Percentiles rank a stretch among this genome's conserved stretches.
Evolutionary conservation across 306 rosid genomes (phyloP).

Genomic region (Castanea crenata): DNA sequence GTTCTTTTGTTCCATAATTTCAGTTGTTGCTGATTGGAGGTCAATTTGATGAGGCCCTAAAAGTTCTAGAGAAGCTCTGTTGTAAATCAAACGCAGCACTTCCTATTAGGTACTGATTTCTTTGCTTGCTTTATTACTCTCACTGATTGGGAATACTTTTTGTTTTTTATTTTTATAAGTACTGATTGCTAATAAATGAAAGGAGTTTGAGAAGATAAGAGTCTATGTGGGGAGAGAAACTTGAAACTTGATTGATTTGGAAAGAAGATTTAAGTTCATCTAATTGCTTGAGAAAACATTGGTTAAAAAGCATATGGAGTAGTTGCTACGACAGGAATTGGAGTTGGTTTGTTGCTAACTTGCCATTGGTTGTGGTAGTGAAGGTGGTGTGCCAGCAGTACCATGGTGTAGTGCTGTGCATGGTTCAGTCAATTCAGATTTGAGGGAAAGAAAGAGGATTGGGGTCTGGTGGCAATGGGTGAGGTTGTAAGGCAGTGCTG

Average conservation of each 20-base stretch:
- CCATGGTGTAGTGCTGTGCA: neutral
- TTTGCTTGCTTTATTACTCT: conserved; percentile 11
- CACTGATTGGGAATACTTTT: neutral
- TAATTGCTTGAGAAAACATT: neutral
- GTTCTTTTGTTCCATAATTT: conserved; percentile 21
- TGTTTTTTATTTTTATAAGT: no score
- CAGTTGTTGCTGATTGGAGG: conserved; percentile 78
- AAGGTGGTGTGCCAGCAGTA: no score
- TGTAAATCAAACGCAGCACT: conserved; percentile 37
- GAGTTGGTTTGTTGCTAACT: neutral
- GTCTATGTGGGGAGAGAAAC: neutral
- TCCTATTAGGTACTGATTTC: conserved; percentile 53
- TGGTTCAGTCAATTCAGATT: neutral
- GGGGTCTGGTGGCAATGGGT: no score
- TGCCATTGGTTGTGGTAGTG: neutral
- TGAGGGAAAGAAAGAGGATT: no score
- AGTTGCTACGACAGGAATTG: neutral
- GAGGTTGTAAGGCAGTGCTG: no score
- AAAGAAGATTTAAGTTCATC: neutral
- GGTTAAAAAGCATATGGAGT: neutral
- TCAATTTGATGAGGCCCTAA: conserved; percentile 57
- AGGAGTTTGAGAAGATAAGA: neutral
- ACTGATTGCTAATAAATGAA: neutral
- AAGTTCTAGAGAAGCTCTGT: conserved; percentile 50
- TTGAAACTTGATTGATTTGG: neutral